phyloP scores from a whole-genome alignment of 2,329 filamentous ascomycete species.

The Allantophomopsis lycopodina region DNA sequence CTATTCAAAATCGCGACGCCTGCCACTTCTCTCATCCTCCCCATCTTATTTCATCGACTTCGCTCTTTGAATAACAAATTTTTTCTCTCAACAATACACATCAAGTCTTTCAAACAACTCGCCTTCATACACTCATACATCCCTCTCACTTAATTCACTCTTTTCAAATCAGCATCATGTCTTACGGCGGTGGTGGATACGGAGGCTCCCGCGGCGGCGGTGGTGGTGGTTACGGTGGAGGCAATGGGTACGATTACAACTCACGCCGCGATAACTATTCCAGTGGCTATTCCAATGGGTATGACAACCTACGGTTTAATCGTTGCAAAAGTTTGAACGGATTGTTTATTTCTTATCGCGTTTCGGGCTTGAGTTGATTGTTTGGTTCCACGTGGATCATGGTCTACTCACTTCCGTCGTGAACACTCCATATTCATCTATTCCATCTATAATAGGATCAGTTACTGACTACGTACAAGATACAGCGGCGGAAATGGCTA shows the following conservation, averaged over 20 bases:
- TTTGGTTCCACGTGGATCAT: too few species aligned
- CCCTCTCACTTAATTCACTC: neutral
- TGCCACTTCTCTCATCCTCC: too few species aligned
- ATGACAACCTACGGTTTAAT: conserved; percentile 24
- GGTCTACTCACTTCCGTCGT: too few species aligned
- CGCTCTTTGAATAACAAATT: too few species aligned
- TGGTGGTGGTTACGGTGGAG: conserved; percentile 24
- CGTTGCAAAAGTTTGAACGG: conserved; percentile 15
- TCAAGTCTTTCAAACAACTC: too few species aligned
- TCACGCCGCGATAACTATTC: conserved; percentile 29
- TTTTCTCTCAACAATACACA: too few species aligned
- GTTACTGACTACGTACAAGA: conserved; percentile 22
- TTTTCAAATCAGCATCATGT: conserved; percentile 35
- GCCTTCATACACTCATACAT: too few species aligned
- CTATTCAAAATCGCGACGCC: too few species aligned
- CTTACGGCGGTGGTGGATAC: conserved; percentile 48
- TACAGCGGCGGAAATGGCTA: conserved; percentile 16
- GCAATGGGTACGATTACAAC: conserved; percentile 38
- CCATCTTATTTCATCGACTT: too few species aligned
- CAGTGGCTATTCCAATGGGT: conserved; percentile 36
- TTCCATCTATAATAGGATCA: conserved; percentile 3
- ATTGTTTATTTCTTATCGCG: too few species aligned
- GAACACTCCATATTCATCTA: too few species aligned
- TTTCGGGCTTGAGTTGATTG: too few species aligned
- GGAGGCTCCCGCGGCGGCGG: conserved; percentile 33